Evolutionary conservation across 1,139 yeast species (phyloP), one percentile per base, ranked within the genome.

Genomic region (Pichia sp.): DNA sequence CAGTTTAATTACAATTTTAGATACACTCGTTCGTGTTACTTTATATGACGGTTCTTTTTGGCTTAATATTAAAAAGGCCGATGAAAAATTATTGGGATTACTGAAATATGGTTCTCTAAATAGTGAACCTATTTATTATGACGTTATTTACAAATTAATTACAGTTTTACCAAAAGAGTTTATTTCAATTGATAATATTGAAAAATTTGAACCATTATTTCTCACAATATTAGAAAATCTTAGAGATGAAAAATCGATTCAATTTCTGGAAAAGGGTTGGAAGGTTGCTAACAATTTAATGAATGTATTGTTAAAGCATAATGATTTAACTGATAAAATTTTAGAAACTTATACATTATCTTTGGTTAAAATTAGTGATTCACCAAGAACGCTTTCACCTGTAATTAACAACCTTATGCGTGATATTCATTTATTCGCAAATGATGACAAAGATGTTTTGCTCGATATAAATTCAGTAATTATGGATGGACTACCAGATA

Each of bases 21-120:
- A 75, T 19, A 70, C 81, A 0, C 62, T 84, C 34, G 66, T 69
- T 1, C 61, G 67, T 0, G 62, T 83, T 44, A 75, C 80, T 1
- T 59, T 63, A 8, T 73, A 72, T 53, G 64, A 71, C 59, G 53
- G 69, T 53, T 74, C 74, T 13, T 71, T 84, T 49, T 83, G 88
- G 84, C 16, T 46, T 1, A 68, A 73, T 14, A 69, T 72, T 36
- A 74, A 62, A 70, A 76, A 62, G 50, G 66, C 71, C 59, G 76
- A 68, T 53, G 76, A 63, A 1, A 75, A 76, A 53, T 62, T 84
- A 11, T 45, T 72, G 1, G 74, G 69, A 0, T 75, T 81, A 55
- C 62, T 84, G 33, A 68, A 70, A 18, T 55, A 80, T 18, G 86
- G 89, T 0, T 74, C 78, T 5, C 73, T 83, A 50, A 73, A 73